Percentiles rank a stretch among this genome's conserved stretches.
phyloP scores from a whole-genome alignment of 352 stramenopile genomes.

The Pythium monospermum region DNA sequence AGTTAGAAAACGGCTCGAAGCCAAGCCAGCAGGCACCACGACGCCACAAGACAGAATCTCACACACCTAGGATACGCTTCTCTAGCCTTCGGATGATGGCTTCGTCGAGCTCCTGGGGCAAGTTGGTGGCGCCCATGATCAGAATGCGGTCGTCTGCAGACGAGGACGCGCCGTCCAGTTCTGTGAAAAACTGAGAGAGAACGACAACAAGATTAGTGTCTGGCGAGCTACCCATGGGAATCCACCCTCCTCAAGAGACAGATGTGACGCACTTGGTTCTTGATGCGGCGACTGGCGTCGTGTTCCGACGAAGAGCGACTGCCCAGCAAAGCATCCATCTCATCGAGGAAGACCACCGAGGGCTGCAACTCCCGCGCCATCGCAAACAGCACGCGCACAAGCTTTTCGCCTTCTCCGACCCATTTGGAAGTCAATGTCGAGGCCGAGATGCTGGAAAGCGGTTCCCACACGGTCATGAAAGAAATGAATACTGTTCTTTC shows the following conservation, averaged over 20 bases:
- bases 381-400: conserved; percentile 91
- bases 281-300: conserved; percentile 82
- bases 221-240: not conserved
- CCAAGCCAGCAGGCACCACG: too few species aligned
- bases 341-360: conserved; percentile 87
- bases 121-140: conserved; percentile 86
- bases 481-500: not conserved
- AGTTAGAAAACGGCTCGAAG: too few species aligned
- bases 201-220: not conserved
- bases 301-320: conserved; percentile 74
- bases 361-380: conserved; percentile 84
- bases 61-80: conserved; percentile 85
- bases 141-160: conserved; percentile 75
- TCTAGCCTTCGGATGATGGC: conserved; percentile 81
- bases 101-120: conserved; percentile 83
- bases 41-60: too few species aligned
- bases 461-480: not conserved
- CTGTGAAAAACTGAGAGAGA: conserved; percentile 70
- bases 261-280: conserved; percentile 67
- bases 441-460: conserved; percentile 62
- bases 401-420: conserved; percentile 92
- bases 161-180: conserved; percentile 76
- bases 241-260: not conserved
- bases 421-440: conserved; percentile 88
- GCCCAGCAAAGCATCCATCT: conserved; percentile 84